Conservation (phyloP, 2,329 filamentous ascomycete species). For the Aspergillus sp. region DNA sequence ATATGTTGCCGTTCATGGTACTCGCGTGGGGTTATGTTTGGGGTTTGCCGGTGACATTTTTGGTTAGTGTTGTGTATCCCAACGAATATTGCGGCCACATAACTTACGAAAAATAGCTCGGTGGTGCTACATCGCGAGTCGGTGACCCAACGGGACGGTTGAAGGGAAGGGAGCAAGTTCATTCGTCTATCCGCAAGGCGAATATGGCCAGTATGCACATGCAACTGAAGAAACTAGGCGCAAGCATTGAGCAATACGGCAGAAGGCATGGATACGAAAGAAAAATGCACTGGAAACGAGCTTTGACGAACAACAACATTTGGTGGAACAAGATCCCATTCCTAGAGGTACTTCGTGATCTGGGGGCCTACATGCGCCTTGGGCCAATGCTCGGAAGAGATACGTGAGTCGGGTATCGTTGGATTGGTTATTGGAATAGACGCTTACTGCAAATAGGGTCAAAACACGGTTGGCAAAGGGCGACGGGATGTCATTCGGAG, state of each 20-base stretch:
- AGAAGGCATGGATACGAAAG: constrained; percentile 63
- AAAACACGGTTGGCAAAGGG: constrained; percentile 80
- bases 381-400: constrained; percentile 87
- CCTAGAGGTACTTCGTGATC: constrained; percentile 70
- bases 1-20: constrained; percentile 53
- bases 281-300: constrained; percentile 65
- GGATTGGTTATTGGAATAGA: not conserved
- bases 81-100: not conserved
- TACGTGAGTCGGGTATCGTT: constrained; percentile 59
- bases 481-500: constrained; percentile 89
- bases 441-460: constrained; percentile 54
- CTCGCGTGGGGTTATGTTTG: constrained; percentile 51
- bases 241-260: constrained; percentile 67
- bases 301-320: constrained; percentile 74
- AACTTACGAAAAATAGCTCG: constrained; percentile 39
- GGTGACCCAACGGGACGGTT: constrained; percentile 49
- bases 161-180: constrained; percentile 39
- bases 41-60: constrained; percentile 45
- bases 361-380: constrained; percentile 73
- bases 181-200: constrained; percentile 40
- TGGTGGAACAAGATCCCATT: constrained; percentile 77
- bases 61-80: constrained; percentile 35
- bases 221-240: constrained; percentile 64
- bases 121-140: constrained; percentile 47
- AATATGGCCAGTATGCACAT: constrained; percentile 52